Conservation (phyloP, 768 basidiomycete species). For the Thelephora aurantiotincta region DNA sequence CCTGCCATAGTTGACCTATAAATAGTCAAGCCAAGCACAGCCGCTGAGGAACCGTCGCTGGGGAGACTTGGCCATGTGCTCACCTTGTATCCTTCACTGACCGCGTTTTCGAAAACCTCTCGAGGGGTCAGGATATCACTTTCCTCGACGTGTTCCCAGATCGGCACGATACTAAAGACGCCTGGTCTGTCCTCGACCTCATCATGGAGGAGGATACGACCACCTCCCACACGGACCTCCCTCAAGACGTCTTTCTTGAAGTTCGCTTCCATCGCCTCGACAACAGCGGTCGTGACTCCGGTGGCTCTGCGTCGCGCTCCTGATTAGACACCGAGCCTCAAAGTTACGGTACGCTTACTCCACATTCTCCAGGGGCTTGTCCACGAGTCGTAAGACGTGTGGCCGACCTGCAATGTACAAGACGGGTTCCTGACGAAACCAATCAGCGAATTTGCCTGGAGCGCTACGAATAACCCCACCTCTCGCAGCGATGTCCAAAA, state of each 20-base stretch:
- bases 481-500: conserved; percentile 95
- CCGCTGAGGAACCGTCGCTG: conserved; percentile 4
- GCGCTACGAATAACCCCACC: conserved; percentile 24
- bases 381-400: conserved; percentile 80
- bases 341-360: conserved; percentile 41
- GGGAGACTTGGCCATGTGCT: background rate
- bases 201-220: conserved; percentile 84
- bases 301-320: conserved; percentile 53
- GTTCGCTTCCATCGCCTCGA: conserved; percentile 80
- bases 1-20: conserved; percentile 74
- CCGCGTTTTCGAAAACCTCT: conserved; percentile 67
- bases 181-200: conserved; percentile 92
- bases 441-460: background rate
- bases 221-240: conserved; percentile 59
- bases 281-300: conserved; percentile 79
- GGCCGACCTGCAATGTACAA: conserved; percentile 78
- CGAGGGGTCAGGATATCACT: conserved; percentile 79
- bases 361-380: conserved; percentile 86
- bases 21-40: background rate
- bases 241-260: conserved; percentile 81
- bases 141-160: conserved; percentile 82
- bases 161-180: conserved; percentile 78
- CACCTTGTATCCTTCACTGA: conserved; percentile 66
- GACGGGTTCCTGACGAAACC: conserved; percentile 63
- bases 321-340: background rate